Evolutionary conservation across 129 eudicot species (phyloP), one percentile per base, ranked within the genome.

Genomic region (Pittosporum tobira): DNA sequence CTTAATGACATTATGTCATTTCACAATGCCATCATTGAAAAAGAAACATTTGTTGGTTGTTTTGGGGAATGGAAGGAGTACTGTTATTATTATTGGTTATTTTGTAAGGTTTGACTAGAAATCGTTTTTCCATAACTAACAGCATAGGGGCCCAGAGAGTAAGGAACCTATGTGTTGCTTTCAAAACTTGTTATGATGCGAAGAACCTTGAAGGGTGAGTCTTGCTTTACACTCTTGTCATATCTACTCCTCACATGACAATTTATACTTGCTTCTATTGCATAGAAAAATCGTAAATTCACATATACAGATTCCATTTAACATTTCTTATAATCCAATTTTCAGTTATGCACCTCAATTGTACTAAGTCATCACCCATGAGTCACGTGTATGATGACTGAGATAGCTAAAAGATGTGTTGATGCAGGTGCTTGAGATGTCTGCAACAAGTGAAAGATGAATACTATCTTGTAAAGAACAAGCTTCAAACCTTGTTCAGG

Each of bases 61-160:
- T n/a, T n/a, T n/a, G n/a, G n/a, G n/a, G n/a, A n/a, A n/a, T n/a
- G n/a, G n/a, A n/a, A n/a, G n/a, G n/a, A n/a, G n/a, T n/a, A n/a
- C n/a, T 30, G 43, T 55, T 8, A 1, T 42, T 7, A 42, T 26
- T 25, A 25, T 21, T n/a, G 24, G 64, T 23, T 40, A 14, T 44
- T 20, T 59, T 13, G 27, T 42, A 28, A 16, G 44, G 29, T 47
- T 63, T 62, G 40, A 30, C 67, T 20, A 48, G 2, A 46, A 36
- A 9, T 13, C 54, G 2, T 59, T 40, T 30, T 52, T 25, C 20
- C 3, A 15, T 22, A 1, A 54, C 9, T 64, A n/a, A 37, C 65
- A 71, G 76, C 54, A 49, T 71, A 4, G 76, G 76, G 13, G 76
- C 71, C 23, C 46, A 24, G 16, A 48, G 65, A 18, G 66, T 71